phyloP scores from a whole-genome alignment of 75 land plant genomes.

The Cupressus sempervirens region DNA sequence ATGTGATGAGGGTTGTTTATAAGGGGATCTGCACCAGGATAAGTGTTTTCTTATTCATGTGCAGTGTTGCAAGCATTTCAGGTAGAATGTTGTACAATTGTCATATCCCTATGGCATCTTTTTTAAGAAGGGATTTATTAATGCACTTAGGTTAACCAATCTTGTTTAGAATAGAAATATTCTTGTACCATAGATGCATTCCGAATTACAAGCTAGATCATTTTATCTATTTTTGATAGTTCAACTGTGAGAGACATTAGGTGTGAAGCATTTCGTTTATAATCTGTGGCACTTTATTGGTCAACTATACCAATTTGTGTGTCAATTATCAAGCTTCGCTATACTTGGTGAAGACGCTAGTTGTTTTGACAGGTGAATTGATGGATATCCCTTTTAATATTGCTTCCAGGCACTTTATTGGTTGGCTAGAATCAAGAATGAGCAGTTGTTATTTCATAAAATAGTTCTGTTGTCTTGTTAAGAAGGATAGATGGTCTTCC shows the following conservation, averaged over 20 bases:
- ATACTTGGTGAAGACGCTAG: not conserved
- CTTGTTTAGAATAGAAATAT: too few relatives aligned
- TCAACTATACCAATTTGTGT: not conserved
- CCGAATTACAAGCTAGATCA: not conserved
- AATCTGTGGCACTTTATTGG: not conserved
- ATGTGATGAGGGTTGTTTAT: too few relatives aligned
- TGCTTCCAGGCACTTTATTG: too few relatives aligned
- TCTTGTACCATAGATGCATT: not conserved
- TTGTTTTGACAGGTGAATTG: too few relatives aligned
- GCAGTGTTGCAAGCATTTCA: not conserved
- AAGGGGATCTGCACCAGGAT: not conserved
- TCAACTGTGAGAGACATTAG: not conserved
- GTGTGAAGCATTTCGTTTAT: too few relatives aligned
- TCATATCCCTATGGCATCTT: not conserved
- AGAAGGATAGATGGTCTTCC: too few relatives aligned
- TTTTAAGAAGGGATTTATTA: not conserved
- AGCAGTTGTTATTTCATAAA: too few relatives aligned
- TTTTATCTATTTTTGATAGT: too few relatives aligned
- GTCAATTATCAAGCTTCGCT: not conserved
- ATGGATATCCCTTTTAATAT: too few relatives aligned
- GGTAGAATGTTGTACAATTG: not conserved
- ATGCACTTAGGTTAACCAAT: too few relatives aligned
- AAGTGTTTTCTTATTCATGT: not conserved
- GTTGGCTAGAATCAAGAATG: too few relatives aligned
- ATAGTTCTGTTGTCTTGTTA: too few relatives aligned